Evolutionary conservation across 2,329 filamentous ascomycete genomes (phyloP).

Genomic region (Chaetothyriales sp.): DNA sequence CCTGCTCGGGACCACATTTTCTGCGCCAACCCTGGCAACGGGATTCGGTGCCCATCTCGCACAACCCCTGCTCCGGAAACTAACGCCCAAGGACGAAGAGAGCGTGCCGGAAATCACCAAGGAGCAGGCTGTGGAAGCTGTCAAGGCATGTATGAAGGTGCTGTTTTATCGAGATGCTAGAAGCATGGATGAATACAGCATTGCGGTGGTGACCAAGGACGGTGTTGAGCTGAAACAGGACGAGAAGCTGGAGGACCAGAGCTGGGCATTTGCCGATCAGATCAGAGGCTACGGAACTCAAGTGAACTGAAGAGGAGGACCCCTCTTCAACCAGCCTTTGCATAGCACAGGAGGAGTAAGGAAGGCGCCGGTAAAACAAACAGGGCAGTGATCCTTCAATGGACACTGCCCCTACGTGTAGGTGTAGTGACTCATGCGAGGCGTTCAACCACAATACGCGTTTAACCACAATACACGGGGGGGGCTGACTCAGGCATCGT

Average conservation of each 20-base stretch:
- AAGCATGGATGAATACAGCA: slow-evolving; percentile 79
- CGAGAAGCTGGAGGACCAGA: slow-evolving; percentile 85
- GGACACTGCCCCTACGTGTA: background rate
- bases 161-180: slow-evolving; percentile 93
- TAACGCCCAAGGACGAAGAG: slow-evolving; percentile 71
- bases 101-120: slow-evolving; percentile 50
- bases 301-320: slow-evolving; percentile 32
- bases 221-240: slow-evolving; percentile 69
- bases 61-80: slow-evolving; percentile 73
- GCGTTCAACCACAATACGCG: background rate
- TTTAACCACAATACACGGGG: background rate
- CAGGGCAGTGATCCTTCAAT: background rate
- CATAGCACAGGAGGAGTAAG: background rate
- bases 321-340: background rate
- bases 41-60: slow-evolving; percentile 89
- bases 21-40: slow-evolving; percentile 74
- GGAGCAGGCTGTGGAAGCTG: slow-evolving; percentile 64
- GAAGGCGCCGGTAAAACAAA: background rate
- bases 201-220: slow-evolving; percentile 78
- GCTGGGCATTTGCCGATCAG: slow-evolving; percentile 93
- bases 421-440: background rate
- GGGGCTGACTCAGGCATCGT: no score
- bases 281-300: slow-evolving; percentile 94
- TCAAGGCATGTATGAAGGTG: slow-evolving; percentile 96
- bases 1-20: slow-evolving; percentile 84